Conservation (phyloP, 2,329 filamentous ascomycete species). For the Triangularia setosa region DNA sequence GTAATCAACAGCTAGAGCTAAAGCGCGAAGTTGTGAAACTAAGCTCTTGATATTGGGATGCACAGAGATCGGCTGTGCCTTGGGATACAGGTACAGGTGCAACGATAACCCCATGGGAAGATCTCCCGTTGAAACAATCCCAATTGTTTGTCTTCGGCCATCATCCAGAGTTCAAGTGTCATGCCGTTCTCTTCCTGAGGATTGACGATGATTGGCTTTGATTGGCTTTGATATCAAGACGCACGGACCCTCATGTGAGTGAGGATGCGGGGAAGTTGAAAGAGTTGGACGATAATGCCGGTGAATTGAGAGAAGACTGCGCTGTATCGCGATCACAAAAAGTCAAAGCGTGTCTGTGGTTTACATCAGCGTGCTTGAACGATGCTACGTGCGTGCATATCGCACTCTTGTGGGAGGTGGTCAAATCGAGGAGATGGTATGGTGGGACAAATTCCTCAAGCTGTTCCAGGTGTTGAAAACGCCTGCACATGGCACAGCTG, state of each 20-base stretch:
- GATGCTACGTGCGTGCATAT: not conserved
- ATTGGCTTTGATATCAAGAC: not conserved
- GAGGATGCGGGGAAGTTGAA: not conserved
- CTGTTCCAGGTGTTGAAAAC: not conserved
- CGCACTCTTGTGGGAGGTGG: not conserved
- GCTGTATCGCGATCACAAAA: not conserved
- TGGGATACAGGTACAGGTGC: not conserved
- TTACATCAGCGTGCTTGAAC: not conserved
- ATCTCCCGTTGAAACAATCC: not conserved
- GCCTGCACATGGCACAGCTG: not conserved
- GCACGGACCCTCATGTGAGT: not conserved
- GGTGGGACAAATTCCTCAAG: not conserved
- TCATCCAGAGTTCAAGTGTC: not conserved
- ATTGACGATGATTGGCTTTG: not conserved
- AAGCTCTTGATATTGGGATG: not conserved
- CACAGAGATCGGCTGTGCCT: not conserved
- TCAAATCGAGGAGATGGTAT: not conserved
- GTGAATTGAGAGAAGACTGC: not conserved
- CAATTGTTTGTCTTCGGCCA: not conserved
- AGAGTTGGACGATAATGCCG: not conserved
- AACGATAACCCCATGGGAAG: not conserved
- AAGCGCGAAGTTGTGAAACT: not conserved
- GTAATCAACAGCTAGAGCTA: not conserved
- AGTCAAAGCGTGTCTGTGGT: constrained; percentile 3
- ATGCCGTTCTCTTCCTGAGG: not conserved